A percentile compares a stretch with the other conserved stretches of the same genome.
phyloP scores from a whole-genome alignment of 83 land plant species.

The Picea mariana region DNA sequence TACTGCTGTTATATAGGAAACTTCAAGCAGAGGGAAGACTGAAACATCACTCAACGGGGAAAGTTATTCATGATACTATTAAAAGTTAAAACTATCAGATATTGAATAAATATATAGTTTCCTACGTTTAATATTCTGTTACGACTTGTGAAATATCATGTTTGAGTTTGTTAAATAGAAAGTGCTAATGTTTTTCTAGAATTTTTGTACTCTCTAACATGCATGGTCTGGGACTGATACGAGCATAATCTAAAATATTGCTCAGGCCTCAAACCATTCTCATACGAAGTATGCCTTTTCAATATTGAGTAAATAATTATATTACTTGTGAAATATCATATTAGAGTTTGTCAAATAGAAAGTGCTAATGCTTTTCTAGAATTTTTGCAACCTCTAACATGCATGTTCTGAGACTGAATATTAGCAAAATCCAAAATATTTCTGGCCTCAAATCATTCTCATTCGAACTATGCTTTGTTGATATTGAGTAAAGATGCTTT shows the following conservation, averaged over 20 bases:
- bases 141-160: no score
- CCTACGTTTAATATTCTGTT: neutral
- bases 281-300: neutral
- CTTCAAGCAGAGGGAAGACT: neutral
- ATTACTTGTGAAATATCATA: no score
- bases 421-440: no score
- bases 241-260: neutral
- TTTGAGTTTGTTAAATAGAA: no score
- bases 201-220: neutral
- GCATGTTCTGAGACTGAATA: no score
- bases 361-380: no score
- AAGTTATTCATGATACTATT: neutral
- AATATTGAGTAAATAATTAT: neutral
- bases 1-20: no score
- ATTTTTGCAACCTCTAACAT: no score
- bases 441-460: neutral
- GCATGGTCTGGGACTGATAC: neutral
- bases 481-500: constrained; percentile 9
- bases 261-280: neutral
- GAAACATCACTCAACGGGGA: neutral
- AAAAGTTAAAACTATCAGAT: neutral
- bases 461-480: neutral
- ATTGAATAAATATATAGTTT: neutral
- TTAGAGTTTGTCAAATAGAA: no score
- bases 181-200: no score